Base-by-base conservation (phyloP, 2,329 filamentous ascomycete species). In the Dothiorella sarmentorum region DNA sequence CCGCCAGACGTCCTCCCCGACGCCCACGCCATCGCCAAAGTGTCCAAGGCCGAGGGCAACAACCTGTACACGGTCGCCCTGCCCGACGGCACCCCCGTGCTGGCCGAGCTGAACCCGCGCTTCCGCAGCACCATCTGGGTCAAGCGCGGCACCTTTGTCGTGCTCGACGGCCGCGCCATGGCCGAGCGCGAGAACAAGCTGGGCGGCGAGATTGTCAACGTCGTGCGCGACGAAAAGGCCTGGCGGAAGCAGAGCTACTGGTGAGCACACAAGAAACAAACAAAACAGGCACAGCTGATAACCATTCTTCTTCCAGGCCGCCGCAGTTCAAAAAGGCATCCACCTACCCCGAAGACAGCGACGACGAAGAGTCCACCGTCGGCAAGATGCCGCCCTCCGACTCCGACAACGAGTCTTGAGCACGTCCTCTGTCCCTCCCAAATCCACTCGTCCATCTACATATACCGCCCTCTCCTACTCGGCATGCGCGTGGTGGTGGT, bases 51-150 rank as follows among this genome's bases (percentile, higher is more conserved):
- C 42, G 88, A 91, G 65, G 93, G 93, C 64, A 96, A 96, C 77
- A 95, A 89, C 73, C 80, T 96, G 40, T 97, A 96, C 79, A 83
- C 83, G 42, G 90, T 93, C 69, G 81, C 87, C 69, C 78, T 92
- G 27, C 85, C 92, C 22, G 60, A 62, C 11, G 82, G 83, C 60
- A 82, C 85, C 67, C 76, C 81, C 6, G 74, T 93, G 37, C 77
- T 95, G 17, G 87, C 91, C 20, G 91, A 97, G 78, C 84, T 99
- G 18, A 88, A 90, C 9, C 79, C 90, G 24, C 85, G 86, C 38
- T 97, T 97, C 71, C 89, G 93, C 61, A 94, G 90, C 63, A 94
- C 90, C 2, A 90, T 97, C 63, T 97, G 91, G 90, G 89, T 97
- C 72, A 92, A 89, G 74, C 86, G 91, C 17, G 89, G 91, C 27